Conservation (phyloP, 78 protist genomes). For the Bodo saltans region DNA sequence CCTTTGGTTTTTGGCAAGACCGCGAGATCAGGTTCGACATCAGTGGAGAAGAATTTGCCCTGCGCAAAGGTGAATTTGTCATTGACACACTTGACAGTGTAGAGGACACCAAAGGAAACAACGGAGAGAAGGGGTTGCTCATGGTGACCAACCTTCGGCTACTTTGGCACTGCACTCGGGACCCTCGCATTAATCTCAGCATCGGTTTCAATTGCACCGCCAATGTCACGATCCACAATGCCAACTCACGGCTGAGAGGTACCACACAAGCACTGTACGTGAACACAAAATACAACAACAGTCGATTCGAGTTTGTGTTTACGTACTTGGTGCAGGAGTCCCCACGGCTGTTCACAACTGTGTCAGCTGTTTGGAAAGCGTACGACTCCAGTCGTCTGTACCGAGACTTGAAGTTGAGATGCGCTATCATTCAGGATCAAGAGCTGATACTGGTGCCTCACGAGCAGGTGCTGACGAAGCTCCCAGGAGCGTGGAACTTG, state of each 20-base stretch:
- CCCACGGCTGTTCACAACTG: conserved; percentile 77
- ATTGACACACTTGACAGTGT: conserved; percentile 37
- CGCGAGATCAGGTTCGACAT: conserved; percentile 68
- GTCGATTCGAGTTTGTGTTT: conserved; percentile 69
- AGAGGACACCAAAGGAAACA: conserved; percentile 84
- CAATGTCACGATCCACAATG: conserved; percentile 45
- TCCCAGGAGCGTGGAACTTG: conserved; percentile 65
- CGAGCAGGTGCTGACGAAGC: conserved; percentile 44
- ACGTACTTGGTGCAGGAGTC: conserved; percentile 41
- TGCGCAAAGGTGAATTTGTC: conserved; percentile 12
- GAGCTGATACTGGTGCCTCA: conserved; percentile 48
- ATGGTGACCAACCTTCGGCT: conserved; percentile 68
- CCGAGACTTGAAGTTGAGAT: conserved; percentile 70
- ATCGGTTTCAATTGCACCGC: conserved; percentile 55
- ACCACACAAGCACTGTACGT: conserved; percentile 64
- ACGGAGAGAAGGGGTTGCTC: conserved; percentile 63
- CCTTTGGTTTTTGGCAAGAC: conserved; percentile 66
- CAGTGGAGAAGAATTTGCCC: not conserved
- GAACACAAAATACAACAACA: conserved; percentile 26
- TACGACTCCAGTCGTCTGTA: conserved; percentile 68
- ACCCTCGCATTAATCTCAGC: conserved; percentile 39
- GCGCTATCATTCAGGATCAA: conserved; percentile 53
- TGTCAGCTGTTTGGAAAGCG: conserved; percentile 67
- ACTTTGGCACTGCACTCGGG: conserved; percentile 46
- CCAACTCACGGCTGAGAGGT: conserved; percentile 53